These are phyloP conservation scores for Samsoniella hepiali DNA, from an alignment of 2,329 filamentous ascomycete genomes.

Conservation along the genomic window DNA sequence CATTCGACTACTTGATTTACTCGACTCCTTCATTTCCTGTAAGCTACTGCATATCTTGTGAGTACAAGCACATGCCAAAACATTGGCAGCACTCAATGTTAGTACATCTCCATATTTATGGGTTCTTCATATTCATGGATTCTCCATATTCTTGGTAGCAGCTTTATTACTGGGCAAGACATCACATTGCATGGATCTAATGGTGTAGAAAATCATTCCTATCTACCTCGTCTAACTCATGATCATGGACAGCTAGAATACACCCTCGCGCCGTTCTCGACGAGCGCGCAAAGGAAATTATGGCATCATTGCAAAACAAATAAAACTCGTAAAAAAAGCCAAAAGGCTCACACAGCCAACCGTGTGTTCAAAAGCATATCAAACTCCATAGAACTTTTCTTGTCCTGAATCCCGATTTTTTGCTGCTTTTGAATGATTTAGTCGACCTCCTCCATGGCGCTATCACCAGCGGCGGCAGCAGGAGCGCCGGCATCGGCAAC, in stretches of 20 bases:
- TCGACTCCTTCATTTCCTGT: too few species aligned
- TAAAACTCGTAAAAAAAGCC: conserved; percentile 32
- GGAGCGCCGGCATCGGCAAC: conserved; percentile 55
- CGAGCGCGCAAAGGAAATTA: conserved; percentile 32
- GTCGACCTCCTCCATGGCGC: conserved; percentile 99
- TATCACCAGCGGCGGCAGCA: conserved; percentile 69
- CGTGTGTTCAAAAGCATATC: conserved; percentile 26
- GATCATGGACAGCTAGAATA: conserved; percentile 42
- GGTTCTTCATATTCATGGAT: too few species aligned
- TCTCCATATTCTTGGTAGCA: too few species aligned
- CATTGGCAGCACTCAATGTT: too few species aligned
- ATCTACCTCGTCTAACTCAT: conserved; percentile 41
- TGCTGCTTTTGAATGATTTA: conserved; percentile 48
- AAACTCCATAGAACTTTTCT: conserved; percentile 44
- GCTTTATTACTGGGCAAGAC: neutral
- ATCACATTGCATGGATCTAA: neutral
- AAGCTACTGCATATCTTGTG: too few species aligned
- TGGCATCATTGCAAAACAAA: conserved; percentile 33
- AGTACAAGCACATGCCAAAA: too few species aligned
- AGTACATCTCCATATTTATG: too few species aligned
- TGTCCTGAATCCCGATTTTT: conserved; percentile 35
- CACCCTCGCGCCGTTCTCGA: conserved; percentile 30
- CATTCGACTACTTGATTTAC: too few species aligned
- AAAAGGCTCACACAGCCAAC: conserved; percentile 29
- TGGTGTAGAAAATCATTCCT: conserved; percentile 19